Evolutionary conservation across 1,284 basidiomycete species (phyloP).

Genomic region (Sporisorium exsertum): DNA sequence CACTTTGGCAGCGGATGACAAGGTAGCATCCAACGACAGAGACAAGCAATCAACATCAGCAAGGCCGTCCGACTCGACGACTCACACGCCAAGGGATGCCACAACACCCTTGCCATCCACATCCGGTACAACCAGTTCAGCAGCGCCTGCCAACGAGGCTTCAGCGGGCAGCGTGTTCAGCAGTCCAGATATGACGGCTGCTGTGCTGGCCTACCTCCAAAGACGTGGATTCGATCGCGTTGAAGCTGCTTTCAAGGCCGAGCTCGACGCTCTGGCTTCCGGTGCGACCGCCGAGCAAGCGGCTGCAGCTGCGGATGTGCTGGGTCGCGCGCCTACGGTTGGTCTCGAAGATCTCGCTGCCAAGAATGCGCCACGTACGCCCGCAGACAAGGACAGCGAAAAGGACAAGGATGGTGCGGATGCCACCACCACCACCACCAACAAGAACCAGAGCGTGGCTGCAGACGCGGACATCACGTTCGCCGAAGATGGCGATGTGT

Average conservation of each 20-base stretch:
- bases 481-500: constrained; percentile 45
- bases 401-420: constrained; percentile 37
- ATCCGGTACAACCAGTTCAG: constrained; percentile 12
- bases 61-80: constrained; percentile 25
- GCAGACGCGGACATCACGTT: constrained; percentile 37
- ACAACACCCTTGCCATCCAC: constrained; percentile 19
- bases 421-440: background rate
- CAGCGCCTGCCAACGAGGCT: constrained; percentile 26
- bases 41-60: constrained; percentile 3
- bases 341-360: constrained; percentile 72
- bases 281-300: constrained; percentile 49
- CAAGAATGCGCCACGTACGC: constrained; percentile 64
- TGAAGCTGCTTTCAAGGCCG: constrained; percentile 79
- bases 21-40: constrained; percentile 21
- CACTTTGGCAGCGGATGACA: constrained; percentile 28
- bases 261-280: constrained; percentile 72
- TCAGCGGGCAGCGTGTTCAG: constrained; percentile 38
- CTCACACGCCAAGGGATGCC: constrained; percentile 33
- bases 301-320: constrained; percentile 48
- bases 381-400: constrained; percentile 62
- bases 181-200: constrained; percentile 47
- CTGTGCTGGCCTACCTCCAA: constrained; percentile 76
- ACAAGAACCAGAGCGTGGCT: constrained; percentile 16
- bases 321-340: constrained; percentile 73
- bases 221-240: constrained; percentile 82